Conservation (phyloP, 2,329 filamentous ascomycete genomes). For the Dactylonectria macrodidyma region DNA sequence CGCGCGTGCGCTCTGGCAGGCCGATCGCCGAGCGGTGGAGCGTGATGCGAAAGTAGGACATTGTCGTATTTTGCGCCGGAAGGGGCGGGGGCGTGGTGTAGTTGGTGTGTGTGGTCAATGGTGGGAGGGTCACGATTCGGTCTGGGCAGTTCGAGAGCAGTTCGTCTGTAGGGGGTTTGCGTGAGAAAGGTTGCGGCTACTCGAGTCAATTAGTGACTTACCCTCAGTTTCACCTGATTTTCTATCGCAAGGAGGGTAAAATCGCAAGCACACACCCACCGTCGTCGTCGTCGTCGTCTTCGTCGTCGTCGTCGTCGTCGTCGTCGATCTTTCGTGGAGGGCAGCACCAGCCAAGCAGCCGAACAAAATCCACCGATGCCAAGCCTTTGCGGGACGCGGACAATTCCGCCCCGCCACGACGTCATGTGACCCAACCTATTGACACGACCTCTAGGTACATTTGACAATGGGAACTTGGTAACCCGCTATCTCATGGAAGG, state of each 20-base stretch:
- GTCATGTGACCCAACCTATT: constrained; percentile 31
- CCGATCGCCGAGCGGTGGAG: constrained; percentile 92
- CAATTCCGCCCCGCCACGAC: constrained; percentile 31
- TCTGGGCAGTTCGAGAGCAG: not conserved
- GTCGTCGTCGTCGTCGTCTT: constrained; percentile 18
- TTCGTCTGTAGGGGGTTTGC: constrained; percentile 8
- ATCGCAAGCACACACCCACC: constrained; percentile 14
- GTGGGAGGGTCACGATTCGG: not conserved
- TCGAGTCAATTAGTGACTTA: constrained; percentile 9
- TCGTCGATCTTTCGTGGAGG: constrained; percentile 13
- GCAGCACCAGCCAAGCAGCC: constrained; percentile 18
- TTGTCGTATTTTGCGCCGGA: constrained; percentile 51
- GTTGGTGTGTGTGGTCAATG: not conserved
- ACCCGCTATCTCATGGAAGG: too few relatives aligned
- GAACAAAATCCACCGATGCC: constrained; percentile 24
- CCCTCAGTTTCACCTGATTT: not conserved
- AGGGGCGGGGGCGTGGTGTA: not conserved
- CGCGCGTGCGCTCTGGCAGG: constrained; percentile 83
- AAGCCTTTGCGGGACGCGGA: constrained; percentile 23
- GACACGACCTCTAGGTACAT: not conserved
- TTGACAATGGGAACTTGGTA: too few relatives aligned
- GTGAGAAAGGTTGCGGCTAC: constrained; percentile 12
- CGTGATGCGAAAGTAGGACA: constrained; percentile 92
- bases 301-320: constrained; percentile 8
- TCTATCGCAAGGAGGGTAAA: constrained; percentile 1